phyloP scores from a whole-genome alignment of 768 basidiomycete species.

The Megacollybia marginata region DNA sequence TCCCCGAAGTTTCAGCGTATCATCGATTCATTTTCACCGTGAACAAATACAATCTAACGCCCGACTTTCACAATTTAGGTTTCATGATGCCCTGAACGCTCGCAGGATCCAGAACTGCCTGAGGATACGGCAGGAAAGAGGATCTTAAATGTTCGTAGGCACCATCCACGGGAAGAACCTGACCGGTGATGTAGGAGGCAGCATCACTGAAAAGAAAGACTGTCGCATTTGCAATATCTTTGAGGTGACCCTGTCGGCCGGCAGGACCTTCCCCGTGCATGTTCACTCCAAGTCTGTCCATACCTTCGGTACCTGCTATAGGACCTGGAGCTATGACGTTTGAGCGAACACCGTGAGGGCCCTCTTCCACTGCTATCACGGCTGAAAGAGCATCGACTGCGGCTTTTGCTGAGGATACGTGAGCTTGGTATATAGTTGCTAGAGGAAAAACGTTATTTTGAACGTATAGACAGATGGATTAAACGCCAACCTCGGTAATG shows the following conservation, averaged over 20 bases:
- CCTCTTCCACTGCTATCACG: slow-evolving; percentile 89
- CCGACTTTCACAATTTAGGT: neutral
- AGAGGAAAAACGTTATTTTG: slow-evolving; percentile 7
- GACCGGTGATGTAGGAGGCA: slow-evolving; percentile 70
- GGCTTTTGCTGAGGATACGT: slow-evolving; percentile 93
- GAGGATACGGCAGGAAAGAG: slow-evolving; percentile 51
- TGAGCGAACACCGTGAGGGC: slow-evolving; percentile 87
- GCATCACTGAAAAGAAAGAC: slow-evolving; percentile 81
- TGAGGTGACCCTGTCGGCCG: slow-evolving; percentile 50
- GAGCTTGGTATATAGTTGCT: slow-evolving; percentile 84
- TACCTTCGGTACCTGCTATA: slow-evolving; percentile 73
- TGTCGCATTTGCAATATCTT: slow-evolving; percentile 64
- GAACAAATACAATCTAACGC: neutral
- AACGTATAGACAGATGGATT: slow-evolving; percentile 1
- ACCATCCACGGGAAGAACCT: slow-evolving; percentile 68
- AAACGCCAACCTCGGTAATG: slow-evolving; percentile 70
- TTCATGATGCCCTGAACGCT: slow-evolving; percentile 19
- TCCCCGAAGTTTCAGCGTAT: too few relatives aligned
- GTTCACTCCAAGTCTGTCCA: slow-evolving; percentile 42
- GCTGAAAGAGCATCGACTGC: slow-evolving; percentile 84
- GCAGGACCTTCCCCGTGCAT: slow-evolving; percentile 13
- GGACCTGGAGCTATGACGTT: slow-evolving; percentile 84
- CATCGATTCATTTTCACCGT: too few relatives aligned
- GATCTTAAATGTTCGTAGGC: slow-evolving; percentile 47
- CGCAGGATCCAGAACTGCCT: slow-evolving; percentile 52